Percentiles rank a stretch among this genome's conserved stretches.
phyloP scores from a whole-genome alignment of 225 moss, liverwort and hornwort genomes.

The Physcomitrellopsis africana region DNA sequence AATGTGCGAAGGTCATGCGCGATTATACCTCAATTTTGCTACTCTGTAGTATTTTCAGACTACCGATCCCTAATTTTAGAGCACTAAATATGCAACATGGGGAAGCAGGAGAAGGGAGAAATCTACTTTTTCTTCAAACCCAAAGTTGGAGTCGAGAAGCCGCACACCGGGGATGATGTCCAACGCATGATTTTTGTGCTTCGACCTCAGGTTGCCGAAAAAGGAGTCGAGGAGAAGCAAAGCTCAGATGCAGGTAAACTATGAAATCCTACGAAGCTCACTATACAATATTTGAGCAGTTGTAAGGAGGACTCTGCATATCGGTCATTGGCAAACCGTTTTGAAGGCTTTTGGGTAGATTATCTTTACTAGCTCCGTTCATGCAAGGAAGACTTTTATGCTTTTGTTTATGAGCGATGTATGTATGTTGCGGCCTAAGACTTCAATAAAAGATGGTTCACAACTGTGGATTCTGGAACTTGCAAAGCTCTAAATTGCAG shows the following conservation, averaged over 20 bases:
- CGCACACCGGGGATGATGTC: constrained; percentile 57
- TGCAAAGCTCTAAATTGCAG: not conserved
- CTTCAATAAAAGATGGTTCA: too few relatives aligned
- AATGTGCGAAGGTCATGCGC: not conserved
- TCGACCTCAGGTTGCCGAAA: constrained; percentile 63
- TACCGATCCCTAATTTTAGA: not conserved
- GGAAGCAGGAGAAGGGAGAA: constrained; percentile 70
- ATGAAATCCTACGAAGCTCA: not conserved
- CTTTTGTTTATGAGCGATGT: not conserved
- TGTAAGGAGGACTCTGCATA: not conserved
- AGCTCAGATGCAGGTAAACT: constrained; percentile 53
- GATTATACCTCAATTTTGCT: not conserved
- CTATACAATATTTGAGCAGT: not conserved
- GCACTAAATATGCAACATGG: not conserved
- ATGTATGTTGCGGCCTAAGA: too few relatives aligned
- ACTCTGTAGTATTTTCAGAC: not conserved
- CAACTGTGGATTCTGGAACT: not conserved
- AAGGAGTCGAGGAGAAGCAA: constrained; percentile 69
- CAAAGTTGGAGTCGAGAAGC: constrained; percentile 60
- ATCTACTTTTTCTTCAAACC: constrained; percentile 80
- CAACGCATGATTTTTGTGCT: constrained; percentile 67
- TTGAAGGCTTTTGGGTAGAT: not conserved
- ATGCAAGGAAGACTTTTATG: not conserved
- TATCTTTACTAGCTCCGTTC: not conserved
- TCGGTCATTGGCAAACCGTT: too few relatives aligned